Percentiles rank a stretch among this genome's conserved stretches.
These are phyloP conservation scores for Phytophthora chlamydospora DNA, from an alignment of 352 stramenopile species.

Conservation along the genomic window DNA sequence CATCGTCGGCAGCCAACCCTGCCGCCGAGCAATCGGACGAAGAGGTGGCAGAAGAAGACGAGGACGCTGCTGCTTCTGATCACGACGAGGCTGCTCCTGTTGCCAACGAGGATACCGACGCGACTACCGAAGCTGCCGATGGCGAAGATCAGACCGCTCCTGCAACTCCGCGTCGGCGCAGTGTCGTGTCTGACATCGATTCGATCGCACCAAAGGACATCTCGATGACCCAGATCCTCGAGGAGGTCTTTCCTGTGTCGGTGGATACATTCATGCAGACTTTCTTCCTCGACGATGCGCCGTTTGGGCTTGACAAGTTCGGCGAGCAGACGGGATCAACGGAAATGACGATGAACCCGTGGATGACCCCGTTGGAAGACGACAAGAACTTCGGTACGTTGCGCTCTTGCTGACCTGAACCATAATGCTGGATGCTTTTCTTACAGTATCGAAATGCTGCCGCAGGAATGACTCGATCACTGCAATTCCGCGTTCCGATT, in stretches of 20 bases:
- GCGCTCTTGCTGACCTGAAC: background rate
- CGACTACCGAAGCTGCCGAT: slow-evolving; percentile 5
- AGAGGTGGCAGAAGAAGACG: slow-evolving; percentile 9
- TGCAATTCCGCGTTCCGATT: slow-evolving; percentile 80
- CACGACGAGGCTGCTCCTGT: slow-evolving; percentile 4
- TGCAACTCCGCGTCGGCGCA: slow-evolving; percentile 29
- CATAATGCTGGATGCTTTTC: background rate
- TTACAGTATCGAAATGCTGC: slow-evolving; percentile 3
- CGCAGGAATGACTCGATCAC: slow-evolving; percentile 62
- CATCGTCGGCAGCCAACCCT: slow-evolving; percentile 3
- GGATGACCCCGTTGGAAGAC: slow-evolving; percentile 56
- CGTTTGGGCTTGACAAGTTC: slow-evolving; percentile 77
- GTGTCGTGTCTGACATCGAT: slow-evolving; percentile 69
- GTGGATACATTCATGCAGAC: slow-evolving; percentile 71
- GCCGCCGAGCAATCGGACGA: slow-evolving; percentile 14
- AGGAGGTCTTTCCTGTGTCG: slow-evolving; percentile 66
- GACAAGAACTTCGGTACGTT: slow-evolving; percentile 46
- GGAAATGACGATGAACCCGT: slow-evolving; percentile 77
- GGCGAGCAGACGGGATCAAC: slow-evolving; percentile 63
- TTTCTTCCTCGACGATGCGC: slow-evolving; percentile 71
- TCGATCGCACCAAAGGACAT: slow-evolving; percentile 70
- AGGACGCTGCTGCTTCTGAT: slow-evolving; percentile 4
- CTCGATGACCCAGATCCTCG: slow-evolving; percentile 73
- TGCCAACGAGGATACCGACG: slow-evolving; percentile 2
- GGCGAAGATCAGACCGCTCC: slow-evolving; percentile 16